Conservation (phyloP, 2,329 filamentous ascomycete genomes). For the Diaporthe sp. region DNA sequence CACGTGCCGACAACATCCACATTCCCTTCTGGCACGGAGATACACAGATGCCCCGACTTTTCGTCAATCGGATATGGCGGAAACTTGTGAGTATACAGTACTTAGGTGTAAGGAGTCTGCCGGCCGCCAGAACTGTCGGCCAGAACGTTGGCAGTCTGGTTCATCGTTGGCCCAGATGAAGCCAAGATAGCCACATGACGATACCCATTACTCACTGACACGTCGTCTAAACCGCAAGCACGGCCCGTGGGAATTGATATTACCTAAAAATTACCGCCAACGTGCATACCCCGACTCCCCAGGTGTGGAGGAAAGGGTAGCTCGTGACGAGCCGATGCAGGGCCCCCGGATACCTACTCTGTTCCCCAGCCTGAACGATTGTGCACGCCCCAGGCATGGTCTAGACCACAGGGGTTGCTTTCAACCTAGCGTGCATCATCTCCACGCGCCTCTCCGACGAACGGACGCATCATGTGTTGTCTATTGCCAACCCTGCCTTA, state of each 20-base stretch:
- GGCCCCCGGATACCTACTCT: not conserved
- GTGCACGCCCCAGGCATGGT: conserved; percentile 31
- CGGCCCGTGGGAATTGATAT: conserved; percentile 21
- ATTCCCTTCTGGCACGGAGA: not conserved
- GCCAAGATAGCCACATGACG: conserved; percentile 30
- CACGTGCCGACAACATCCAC: not conserved
- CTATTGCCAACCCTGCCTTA: conserved; percentile 28
- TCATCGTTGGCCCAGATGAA: conserved; percentile 13
- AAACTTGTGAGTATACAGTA: not conserved
- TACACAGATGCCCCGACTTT: not conserved
- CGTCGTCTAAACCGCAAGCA: conserved; percentile 24
- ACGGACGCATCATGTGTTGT: conserved; percentile 30
- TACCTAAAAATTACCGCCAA: conserved; percentile 24
- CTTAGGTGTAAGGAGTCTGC: not conserved
- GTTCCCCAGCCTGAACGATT: conserved; percentile 13
- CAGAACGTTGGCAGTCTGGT: not conserved
- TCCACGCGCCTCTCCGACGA: conserved; percentile 24
- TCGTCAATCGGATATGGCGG: not conserved
- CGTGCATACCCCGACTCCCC: conserved; percentile 21
- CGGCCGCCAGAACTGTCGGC: conserved; percentile 8
- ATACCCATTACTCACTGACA: conserved; percentile 31
- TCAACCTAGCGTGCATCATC: not conserved
- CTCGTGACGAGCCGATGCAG: conserved; percentile 27
- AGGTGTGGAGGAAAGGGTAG: conserved; percentile 28
- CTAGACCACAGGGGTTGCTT: conserved; percentile 20